These are phyloP conservation scores for Aureobasidium sp. DNA, from an alignment of 2,329 filamentous ascomycete species.

Conservation along the genomic window DNA sequence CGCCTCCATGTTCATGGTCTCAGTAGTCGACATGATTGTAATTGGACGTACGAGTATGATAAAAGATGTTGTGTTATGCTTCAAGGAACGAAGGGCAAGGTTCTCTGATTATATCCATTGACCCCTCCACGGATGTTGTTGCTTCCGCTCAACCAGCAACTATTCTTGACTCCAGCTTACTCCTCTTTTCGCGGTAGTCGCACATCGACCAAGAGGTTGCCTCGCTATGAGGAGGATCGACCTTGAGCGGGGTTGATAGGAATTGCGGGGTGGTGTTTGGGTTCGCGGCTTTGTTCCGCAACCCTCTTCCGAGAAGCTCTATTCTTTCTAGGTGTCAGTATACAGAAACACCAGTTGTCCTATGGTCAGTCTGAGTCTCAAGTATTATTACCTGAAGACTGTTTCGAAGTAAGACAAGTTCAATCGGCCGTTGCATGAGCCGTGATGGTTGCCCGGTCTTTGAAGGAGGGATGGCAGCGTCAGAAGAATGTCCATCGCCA, in stretches of 20 bases:
- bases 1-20: background rate
- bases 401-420: background rate
- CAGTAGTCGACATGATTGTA: background rate
- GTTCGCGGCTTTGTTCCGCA: conserved; percentile 2
- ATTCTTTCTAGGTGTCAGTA: background rate
- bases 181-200: background rate
- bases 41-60: background rate
- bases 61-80: background rate
- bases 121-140: background rate
- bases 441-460: background rate
- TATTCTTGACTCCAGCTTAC: background rate
- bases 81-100: background rate
- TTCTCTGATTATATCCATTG: background rate
- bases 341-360: background rate
- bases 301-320: background rate
- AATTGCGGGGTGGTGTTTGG: background rate
- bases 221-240: background rate
- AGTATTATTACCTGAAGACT: background rate
- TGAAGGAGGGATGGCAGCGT: background rate
- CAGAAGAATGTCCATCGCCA: background rate
- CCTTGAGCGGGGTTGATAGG: background rate
- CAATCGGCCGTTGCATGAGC: no score
- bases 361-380: background rate
- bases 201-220: background rate
- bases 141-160: background rate